These are phyloP conservation scores for Suillus variegatus DNA, from an alignment of 768 basidiomycete genomes.

Conservation along the genomic window DNA sequence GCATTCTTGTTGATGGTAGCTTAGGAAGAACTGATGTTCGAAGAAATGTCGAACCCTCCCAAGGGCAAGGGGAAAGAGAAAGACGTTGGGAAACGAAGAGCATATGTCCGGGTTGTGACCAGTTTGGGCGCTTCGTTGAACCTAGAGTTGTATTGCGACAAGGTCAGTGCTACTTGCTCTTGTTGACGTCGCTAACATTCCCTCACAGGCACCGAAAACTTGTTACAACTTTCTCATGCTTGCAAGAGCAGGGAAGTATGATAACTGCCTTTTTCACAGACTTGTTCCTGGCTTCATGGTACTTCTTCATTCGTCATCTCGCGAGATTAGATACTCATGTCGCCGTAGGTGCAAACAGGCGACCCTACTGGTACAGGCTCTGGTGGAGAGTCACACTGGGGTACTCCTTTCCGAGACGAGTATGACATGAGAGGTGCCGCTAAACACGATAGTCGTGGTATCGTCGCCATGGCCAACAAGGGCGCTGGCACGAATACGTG, in stretches of 20 bases:
- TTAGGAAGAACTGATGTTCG: constrained; percentile 97
- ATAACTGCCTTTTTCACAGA: constrained; percentile 88
- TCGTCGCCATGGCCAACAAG: constrained; percentile 94
- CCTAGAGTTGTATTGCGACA: constrained; percentile 85
- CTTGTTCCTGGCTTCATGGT: constrained; percentile 97
- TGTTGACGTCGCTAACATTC: constrained; percentile 2
- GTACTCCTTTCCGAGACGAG: constrained; percentile 95
- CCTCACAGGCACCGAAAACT: constrained; percentile 85
- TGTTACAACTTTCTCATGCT: constrained; percentile 98
- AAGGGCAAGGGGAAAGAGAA: constrained; percentile 94
- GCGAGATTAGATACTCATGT: constrained; percentile 11
- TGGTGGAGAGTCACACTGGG: constrained; percentile 94
- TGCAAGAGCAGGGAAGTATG: constrained; percentile 87
- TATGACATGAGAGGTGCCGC: constrained; percentile 85
- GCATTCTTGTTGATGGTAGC: constrained; percentile 1
- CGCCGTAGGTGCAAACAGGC: constrained; percentile 86
- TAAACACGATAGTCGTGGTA: constrained; percentile 82
- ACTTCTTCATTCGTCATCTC: constrained; percentile 1
- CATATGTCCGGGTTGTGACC: constrained; percentile 95
- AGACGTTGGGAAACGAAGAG: constrained; percentile 86
- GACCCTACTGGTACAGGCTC: constrained; percentile 96
- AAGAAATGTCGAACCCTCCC: constrained; percentile 77
- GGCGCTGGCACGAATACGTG: constrained; percentile 89
- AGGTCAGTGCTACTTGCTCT: constrained; percentile 44
- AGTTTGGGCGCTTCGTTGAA: constrained; percentile 89